Evolutionary conservation across 805 yeast genomes (phyloP), one percentile per base, ranked within the genome.

Genomic region (Barnettozyma siamensis): DNA sequence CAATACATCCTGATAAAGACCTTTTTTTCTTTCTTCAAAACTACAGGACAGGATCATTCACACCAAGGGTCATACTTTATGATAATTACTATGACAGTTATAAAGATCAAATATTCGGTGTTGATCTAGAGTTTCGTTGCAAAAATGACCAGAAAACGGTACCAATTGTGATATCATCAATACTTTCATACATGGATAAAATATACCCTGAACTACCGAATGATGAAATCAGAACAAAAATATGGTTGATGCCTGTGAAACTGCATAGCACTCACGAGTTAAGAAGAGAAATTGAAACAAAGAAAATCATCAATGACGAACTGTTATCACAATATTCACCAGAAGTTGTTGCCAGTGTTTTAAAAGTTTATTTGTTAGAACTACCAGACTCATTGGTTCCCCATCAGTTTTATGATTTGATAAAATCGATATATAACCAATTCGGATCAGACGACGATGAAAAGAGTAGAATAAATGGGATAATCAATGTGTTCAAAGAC

Each of bases 51-150:
- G 96, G 96, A 0, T 68, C 72, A 32, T 87, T 83, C 61, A 67
- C 74, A 37, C 95, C 96, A 13, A 74, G 71, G 37, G 89, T 82
- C 8, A 67, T 75, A 1, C 69, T 83, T 13, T 87, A 86, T 60
- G 94, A 86, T 55, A 85, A 84, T 58, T 87, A 86, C 63, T 84
- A 84, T 60, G 77, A 80, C 47, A 73, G 85, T 6, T 76, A 78
- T 35, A 66, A 63, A 34, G 72, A 79, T 34, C 91, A 84, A 58
- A 80, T 81, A 8, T 87, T 87, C 64, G 96, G 96, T 11, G 82
- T 84, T 35, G 89, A 81, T 47, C 62, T 87, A 36, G 83, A 79
- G 42, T 73, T 80, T 19, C 74, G 86, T 40, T 76, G 88, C 39
- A 70, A 89, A 33, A 69, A 78, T 39, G 95, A 86, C 54, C 72